Evolutionary conservation across 352 stramenopile species (phyloP).

Genomic region (Phytophthora hybrid): DNA sequence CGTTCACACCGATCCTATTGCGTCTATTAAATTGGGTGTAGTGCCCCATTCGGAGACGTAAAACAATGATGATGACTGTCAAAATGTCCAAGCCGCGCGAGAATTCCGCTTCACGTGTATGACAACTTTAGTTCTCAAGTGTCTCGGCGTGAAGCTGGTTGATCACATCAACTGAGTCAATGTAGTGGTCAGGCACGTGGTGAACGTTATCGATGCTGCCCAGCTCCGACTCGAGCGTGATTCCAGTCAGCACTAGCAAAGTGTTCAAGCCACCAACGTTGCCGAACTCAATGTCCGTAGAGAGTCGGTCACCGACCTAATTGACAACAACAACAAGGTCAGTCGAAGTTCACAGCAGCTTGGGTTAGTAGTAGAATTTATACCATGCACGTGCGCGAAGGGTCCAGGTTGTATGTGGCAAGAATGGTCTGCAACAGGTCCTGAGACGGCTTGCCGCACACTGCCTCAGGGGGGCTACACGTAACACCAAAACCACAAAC

Average conservation of each 20-base stretch:
- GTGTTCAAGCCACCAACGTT: slow-evolving; percentile 74
- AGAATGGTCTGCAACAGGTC: slow-evolving; percentile 85
- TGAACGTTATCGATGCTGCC: slow-evolving; percentile 53
- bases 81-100: background rate
- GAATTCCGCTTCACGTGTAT: background rate
- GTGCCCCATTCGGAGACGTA: background rate
- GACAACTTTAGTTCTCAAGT: slow-evolving; percentile 43
- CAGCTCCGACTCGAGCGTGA: slow-evolving; percentile 72
- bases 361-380: background rate
- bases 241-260: slow-evolving; percentile 78
- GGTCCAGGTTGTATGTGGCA: slow-evolving; percentile 70
- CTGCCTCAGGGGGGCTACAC: slow-evolving; percentile 65
- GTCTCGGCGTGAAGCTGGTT: slow-evolving; percentile 69
- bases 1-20: slow-evolving; percentile 9
- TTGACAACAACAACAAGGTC: background rate
- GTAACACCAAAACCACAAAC: background rate
- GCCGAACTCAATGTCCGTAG: slow-evolving; percentile 88
- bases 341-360: background rate
- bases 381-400: slow-evolving; percentile 86
- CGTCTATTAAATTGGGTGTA: slow-evolving; percentile 29
- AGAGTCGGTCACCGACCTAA: slow-evolving; percentile 83
- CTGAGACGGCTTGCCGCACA: slow-evolving; percentile 87
- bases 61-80: background rate
- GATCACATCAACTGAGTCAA: slow-evolving; percentile 78
- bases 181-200: slow-evolving; percentile 71